These are phyloP conservation scores for Xylaria sp. DNA, from an alignment of 2,329 filamentous ascomycete species.

Conservation along the genomic window DNA sequence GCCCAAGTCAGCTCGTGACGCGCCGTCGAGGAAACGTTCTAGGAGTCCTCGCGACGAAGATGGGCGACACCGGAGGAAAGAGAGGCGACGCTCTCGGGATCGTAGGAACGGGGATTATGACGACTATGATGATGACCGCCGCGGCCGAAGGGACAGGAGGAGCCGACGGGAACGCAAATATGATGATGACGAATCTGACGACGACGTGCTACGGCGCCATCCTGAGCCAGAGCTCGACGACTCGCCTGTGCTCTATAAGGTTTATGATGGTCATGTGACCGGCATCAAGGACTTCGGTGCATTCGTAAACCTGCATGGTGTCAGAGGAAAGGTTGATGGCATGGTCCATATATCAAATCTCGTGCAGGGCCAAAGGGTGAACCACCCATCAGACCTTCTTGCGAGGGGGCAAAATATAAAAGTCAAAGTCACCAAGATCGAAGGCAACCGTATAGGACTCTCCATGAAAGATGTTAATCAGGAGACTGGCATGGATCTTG, in stretches of 20 bases:
- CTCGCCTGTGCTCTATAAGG: slow-evolving; percentile 77
- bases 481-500: slow-evolving; percentile 80
- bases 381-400: slow-evolving; percentile 88
- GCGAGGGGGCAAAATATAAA: slow-evolving; percentile 82
- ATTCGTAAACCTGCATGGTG: slow-evolving; percentile 89
- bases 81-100: slow-evolving; percentile 38
- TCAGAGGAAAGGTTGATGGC: slow-evolving; percentile 88
- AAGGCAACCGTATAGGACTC: slow-evolving; percentile 80
- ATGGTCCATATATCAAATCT: slow-evolving; percentile 93
- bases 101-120: slow-evolving; percentile 46
- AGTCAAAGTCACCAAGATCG: slow-evolving; percentile 89
- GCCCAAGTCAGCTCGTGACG: slow-evolving; percentile 60
- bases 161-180: slow-evolving; percentile 51
- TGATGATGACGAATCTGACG: slow-evolving; percentile 50
- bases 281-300: slow-evolving; percentile 95
- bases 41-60: slow-evolving; percentile 57
- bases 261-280: slow-evolving; percentile 89
- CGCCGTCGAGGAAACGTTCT: slow-evolving; percentile 60
- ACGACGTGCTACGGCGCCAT: slow-evolving; percentile 68
- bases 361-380: slow-evolving; percentile 81
- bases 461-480: slow-evolving; percentile 99
- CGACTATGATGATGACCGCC: slow-evolving; percentile 43
- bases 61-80: slow-evolving; percentile 47
- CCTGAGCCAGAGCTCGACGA: slow-evolving; percentile 82
- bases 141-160: slow-evolving; percentile 52